These are phyloP conservation scores for Excoecaria agallocha DNA, from an alignment of 345 rosid species.

Conservation along the genomic window DNA sequence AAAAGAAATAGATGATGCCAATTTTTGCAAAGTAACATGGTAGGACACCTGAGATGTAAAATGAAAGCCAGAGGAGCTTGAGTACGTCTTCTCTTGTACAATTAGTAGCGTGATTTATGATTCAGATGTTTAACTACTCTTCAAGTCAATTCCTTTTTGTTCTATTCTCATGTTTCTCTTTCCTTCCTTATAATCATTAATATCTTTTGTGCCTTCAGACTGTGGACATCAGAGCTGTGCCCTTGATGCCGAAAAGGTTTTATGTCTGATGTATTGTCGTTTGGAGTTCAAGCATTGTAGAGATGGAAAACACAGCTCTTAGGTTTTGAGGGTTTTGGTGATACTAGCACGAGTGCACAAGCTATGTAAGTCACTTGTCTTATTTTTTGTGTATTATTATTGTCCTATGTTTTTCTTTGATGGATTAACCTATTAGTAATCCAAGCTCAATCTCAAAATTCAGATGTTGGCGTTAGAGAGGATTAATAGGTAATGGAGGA, in stretches of 20 bases:
- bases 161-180: background rate
- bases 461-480: background rate
- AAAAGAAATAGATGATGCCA: conserved; percentile 38
- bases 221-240: background rate
- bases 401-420: background rate
- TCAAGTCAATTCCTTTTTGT: conserved; percentile 4
- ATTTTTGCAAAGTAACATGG: conserved; percentile 1
- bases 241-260: background rate
- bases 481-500: background rate
- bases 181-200: background rate
- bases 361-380: background rate
- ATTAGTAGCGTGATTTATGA: background rate
- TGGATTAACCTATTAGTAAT: background rate
- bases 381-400: too few relatives aligned
- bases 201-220: conserved; percentile 10
- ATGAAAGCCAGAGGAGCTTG: background rate
- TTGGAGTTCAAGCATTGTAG: background rate
- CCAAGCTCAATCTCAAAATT: background rate
- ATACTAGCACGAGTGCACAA: background rate
- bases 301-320: background rate
- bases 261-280: background rate
- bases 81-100: background rate
- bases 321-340: background rate
- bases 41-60: background rate
- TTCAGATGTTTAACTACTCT: conserved; percentile 6